Evolutionary conservation across 768 basidiomycete genomes (phyloP).

Genomic region (Leccinum truebloodii): DNA sequence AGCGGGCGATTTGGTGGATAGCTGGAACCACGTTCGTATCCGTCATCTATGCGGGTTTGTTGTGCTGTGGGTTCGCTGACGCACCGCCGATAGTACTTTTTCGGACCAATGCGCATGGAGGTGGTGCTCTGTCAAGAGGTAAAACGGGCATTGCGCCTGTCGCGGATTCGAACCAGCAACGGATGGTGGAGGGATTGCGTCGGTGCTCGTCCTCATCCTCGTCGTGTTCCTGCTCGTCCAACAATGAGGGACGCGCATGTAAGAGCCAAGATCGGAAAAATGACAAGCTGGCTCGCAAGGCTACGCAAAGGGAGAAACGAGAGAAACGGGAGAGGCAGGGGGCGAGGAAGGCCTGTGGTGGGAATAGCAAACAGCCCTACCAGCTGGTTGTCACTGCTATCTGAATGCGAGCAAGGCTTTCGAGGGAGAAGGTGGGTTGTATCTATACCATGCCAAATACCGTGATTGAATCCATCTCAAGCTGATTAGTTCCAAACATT

Average conservation of each 20-base stretch:
- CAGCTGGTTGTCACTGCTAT: constrained; percentile 20
- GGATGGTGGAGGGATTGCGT: constrained; percentile 22
- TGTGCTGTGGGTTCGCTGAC: neutral
- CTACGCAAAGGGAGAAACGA: neutral
- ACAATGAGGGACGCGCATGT: neutral
- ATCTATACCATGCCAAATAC: too few relatives aligned
- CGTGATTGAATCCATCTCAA: too few relatives aligned
- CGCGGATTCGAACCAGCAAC: constrained; percentile 20
- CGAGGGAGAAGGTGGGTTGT: neutral
- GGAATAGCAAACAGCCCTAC: constrained; percentile 19
- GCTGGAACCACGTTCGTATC: constrained; percentile 50
- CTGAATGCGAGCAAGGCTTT: neutral
- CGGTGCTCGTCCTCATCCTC: neutral
- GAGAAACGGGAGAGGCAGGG: too few relatives aligned
- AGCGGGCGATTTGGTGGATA: constrained; percentile 33
- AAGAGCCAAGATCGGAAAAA: neutral
- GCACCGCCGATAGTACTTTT: constrained; percentile 42
- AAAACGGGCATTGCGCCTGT: neutral
- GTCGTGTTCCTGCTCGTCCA: neutral
- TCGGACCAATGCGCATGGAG: constrained; percentile 46
- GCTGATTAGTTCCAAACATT: too few relatives aligned
- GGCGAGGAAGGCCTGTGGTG: constrained; percentile 19
- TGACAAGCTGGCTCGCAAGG: neutral
- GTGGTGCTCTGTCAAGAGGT: constrained; percentile 36
- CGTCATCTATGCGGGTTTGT: neutral